Percentiles rank a stretch among this genome's conserved stretches.
Conservation (phyloP, 2,329 filamentous ascomycete genomes). For the Dryadomyces quercivorus region DNA sequence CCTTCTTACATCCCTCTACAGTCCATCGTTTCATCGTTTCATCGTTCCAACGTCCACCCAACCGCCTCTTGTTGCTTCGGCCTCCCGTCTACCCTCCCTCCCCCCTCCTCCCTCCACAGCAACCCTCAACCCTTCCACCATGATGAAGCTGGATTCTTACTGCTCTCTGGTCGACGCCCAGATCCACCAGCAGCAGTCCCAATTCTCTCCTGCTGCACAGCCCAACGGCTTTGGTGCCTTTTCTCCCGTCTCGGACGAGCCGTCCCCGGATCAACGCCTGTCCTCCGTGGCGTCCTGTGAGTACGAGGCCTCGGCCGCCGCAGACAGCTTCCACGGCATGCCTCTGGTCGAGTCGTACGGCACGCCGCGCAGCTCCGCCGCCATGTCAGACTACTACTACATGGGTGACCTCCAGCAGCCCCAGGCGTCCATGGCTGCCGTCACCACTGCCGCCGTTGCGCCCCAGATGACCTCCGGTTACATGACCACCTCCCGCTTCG, state of each 20-base stretch:
- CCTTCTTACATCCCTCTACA: no score
- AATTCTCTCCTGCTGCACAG: conserved; percentile 24
- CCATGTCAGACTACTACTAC: conserved; percentile 9
- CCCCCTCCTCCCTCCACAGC: no score
- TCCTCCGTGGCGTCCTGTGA: conserved; percentile 23
- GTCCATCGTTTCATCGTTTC: not conserved
- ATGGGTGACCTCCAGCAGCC: conserved; percentile 3
- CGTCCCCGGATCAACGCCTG: conserved; percentile 24
- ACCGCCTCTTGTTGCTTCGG: not conserved
- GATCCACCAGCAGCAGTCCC: conserved; percentile 19
- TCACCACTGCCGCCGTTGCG: not conserved
- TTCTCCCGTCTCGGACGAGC: conserved; percentile 31
- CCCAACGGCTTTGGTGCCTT: conserved; percentile 27
- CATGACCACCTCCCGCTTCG: conserved; percentile 4
- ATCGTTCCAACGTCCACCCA: no score
- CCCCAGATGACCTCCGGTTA: conserved; percentile 3
- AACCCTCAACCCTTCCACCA: no score
- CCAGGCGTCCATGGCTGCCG: not conserved
- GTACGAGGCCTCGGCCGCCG: conserved; percentile 4
- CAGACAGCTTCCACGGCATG: conserved; percentile 15
- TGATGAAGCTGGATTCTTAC: not conserved
- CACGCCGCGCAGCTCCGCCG: conserved; percentile 21
- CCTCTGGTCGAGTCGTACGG: conserved; percentile 16
- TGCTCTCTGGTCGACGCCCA: not conserved
- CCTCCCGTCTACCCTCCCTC: not conserved